phyloP scores from a whole-genome alignment of 2,329 filamentous ascomycete species.

The Aspergillus thermomutatus region DNA sequence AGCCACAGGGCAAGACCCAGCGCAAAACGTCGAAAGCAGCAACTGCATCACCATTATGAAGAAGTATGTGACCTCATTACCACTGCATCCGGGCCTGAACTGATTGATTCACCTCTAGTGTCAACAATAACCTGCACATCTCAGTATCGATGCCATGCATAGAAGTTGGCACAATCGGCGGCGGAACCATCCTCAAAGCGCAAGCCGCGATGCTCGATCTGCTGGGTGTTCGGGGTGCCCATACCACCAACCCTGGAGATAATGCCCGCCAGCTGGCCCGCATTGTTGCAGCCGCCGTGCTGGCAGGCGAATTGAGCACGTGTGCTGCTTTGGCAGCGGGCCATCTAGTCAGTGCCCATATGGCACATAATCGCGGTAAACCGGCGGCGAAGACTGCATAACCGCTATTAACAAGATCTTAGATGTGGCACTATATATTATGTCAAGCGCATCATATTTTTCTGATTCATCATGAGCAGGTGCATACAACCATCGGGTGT shows the following conservation, averaged over 20 bases:
- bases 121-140: conserved; percentile 88
- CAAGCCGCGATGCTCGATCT: conserved; percentile 96
- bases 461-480: too few species aligned
- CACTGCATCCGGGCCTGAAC: conserved; percentile 18
- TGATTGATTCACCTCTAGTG: conserved; percentile 48
- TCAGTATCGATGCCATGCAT: conserved; percentile 97
- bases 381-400: too few species aligned
- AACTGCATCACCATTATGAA: conserved; percentile 99
- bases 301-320: conserved; percentile 88
- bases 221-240: conserved; percentile 85
- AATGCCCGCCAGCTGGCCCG: conserved; percentile 87
- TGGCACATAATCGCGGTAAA: conserved; percentile 85
- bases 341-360: conserved; percentile 87
- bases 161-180: conserved; percentile 94
- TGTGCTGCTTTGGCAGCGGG: conserved; percentile 91
- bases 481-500: too few species aligned
- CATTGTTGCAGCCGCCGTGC: conserved; percentile 79
- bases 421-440: too few species aligned
- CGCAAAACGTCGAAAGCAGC: conserved; percentile 92
- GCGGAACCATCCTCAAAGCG: conserved; percentile 92
- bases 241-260: conserved; percentile 84
- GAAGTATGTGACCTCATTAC: conserved; percentile 69
- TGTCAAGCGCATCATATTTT: too few species aligned
- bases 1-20: conserved; percentile 94
- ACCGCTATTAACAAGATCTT: too few species aligned